Evolutionary conservation across 441 rosid genomes (phyloP).

Genomic region (Aquilaria agallochum): DNA sequence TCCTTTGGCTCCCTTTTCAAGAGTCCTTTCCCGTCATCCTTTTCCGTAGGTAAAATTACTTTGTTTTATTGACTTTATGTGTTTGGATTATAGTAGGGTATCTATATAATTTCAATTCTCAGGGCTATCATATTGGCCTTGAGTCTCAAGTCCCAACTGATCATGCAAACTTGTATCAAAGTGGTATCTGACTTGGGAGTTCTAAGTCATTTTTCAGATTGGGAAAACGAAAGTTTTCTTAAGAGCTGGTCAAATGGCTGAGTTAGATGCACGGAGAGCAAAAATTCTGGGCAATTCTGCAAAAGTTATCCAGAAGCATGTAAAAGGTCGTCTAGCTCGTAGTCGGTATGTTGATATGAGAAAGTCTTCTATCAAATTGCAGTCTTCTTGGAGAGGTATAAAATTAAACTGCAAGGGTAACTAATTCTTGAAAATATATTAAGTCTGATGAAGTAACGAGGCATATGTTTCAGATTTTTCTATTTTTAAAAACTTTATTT

Average conservation of each 20-base stretch:
- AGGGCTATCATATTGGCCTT: too few relatives aligned
- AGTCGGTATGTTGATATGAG: slow-evolving; percentile 41
- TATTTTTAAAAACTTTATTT: slow-evolving; percentile 13
- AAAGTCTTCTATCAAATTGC: slow-evolving; percentile 56
- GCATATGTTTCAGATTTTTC: slow-evolving; percentile 6
- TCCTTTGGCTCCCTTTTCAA: not conserved
- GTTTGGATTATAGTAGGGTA: too few relatives aligned
- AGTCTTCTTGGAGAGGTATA: slow-evolving; percentile 85
- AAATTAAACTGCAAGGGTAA: slow-evolving; percentile 14
- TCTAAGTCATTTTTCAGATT: slow-evolving; percentile 47
- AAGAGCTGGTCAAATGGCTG: slow-evolving; percentile 83
- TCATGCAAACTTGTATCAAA: not conserved
- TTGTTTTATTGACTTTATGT: too few relatives aligned
- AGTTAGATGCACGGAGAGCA: slow-evolving; percentile 69
- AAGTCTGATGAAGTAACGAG: not conserved
- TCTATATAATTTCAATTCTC: too few relatives aligned
- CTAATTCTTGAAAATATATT: slow-evolving; percentile 1
- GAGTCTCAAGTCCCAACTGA: too few relatives aligned
- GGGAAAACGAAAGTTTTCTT: slow-evolving; percentile 79
- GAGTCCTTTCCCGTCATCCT: not conserved
- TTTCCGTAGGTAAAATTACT: not conserved
- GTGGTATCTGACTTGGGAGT: slow-evolving; percentile 6
- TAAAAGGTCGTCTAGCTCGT: slow-evolving; percentile 41
- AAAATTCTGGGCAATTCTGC: slow-evolving; percentile 54
- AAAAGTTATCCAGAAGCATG: slow-evolving; percentile 52